Evolutionary conservation across 129 eudicot species (phyloP).

Genomic region (Erigeron canadensis): DNA sequence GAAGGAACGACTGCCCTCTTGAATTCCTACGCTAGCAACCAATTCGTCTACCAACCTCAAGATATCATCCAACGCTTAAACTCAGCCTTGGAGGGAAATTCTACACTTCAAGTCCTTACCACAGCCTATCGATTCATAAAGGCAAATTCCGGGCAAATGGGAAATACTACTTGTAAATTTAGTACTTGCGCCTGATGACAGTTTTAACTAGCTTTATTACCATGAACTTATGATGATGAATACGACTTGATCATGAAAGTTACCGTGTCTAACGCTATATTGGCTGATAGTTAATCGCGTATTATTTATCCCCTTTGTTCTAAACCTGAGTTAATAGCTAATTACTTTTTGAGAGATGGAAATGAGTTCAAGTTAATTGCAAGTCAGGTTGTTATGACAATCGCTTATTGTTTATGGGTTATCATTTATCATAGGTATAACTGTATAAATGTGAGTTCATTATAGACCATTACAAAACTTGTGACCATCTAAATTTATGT

Average conservation of each 20-base stretch:
- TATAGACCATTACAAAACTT: no score
- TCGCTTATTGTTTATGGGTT: no score
- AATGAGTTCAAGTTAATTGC: neutral
- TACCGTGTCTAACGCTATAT: no score
- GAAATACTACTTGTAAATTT: constrained; percentile 53
- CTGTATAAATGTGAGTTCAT: no score
- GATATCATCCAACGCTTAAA: constrained; percentile 45
- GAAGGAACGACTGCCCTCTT: constrained; percentile 83
- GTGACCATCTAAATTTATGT: no score
- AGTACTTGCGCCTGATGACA: constrained; percentile 42
- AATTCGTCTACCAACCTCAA: constrained; percentile 50
- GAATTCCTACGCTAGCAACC: constrained; percentile 57
- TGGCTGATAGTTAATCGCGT: no score
- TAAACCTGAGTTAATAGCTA: neutral
- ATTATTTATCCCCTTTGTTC: neutral
- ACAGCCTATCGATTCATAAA: constrained; percentile 61
- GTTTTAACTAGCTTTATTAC: neutral
- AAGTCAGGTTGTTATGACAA: neutral
- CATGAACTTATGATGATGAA: neutral
- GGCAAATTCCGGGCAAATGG: constrained; percentile 68
- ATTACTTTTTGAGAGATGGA: neutral
- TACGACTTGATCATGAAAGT: neutral
- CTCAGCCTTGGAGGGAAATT: constrained; percentile 40
- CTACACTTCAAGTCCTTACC: constrained; percentile 43
- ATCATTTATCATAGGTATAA: no score